Evolutionary conservation across 1,284 basidiomycete genomes (phyloP), one percentile per base, ranked within the genome.

Genomic region (Sphagnurus paluster): DNA sequence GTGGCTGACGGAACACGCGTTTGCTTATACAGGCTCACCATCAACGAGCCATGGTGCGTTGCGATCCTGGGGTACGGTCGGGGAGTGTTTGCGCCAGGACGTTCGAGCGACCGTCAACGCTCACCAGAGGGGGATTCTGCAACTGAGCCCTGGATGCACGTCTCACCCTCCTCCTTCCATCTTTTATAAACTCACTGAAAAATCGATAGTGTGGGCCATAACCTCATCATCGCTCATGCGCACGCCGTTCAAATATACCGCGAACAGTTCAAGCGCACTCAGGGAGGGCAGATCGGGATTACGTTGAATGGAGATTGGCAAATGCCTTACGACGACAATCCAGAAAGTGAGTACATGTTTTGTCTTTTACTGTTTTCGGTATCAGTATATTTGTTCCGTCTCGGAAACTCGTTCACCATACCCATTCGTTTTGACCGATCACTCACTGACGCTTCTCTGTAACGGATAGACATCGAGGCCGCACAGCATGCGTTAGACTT

Each of bases 291-390:
- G 52, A 87, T 90, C 52, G 86, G 87, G 11, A 88, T 91, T 62
- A 89, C 87, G 0, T 69, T 90, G 41, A 90, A 90, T 57, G 86
- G 87, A 8, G 86, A 90, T 62, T 90, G 84, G 85, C 74, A 79
- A 28, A 78, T 85, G 62, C 87, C 87, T 9, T 90, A 79, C 52
- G 85, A 89, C 55, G 73, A 84, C 53, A 74, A 63, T 25, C 79
- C 77, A 4, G 80, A 83, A 59, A 88, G 86, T 87, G 64, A 54
- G 19, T 75, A 64, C 33, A n/a, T n/a, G n/a, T n/a, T n/a, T n/a
- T n/a, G n/a, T n/a, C n/a, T n/a, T n/a, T n/a, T n/a, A n/a, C n/a
- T n/a, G n/a, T n/a, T n/a, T n/a, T n/a, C n/a, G n/a, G n/a, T n/a
- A n/a, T n/a, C n/a, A n/a, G n/a, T n/a, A n/a, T n/a, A n/a, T n/a